phyloP scores from a whole-genome alignment of 257 asterid genomes.

The Solanum ossicruentum region DNA sequence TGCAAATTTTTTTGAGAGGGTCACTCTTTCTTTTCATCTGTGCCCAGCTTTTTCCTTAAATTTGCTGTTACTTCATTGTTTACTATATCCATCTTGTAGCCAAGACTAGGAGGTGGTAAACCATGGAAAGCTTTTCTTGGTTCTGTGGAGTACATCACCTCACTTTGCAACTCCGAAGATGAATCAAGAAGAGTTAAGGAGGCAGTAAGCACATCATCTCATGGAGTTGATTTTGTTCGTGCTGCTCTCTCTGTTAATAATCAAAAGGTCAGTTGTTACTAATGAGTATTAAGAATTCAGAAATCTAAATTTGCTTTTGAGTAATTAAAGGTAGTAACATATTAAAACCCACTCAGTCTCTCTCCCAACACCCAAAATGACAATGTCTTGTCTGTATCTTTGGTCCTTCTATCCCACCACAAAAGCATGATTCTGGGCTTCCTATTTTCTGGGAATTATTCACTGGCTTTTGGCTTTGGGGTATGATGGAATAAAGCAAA shows the following conservation, averaged over 20 bases:
- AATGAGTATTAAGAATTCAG: neutral
- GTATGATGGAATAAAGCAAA: too few species aligned
- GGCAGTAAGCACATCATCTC: conserved; percentile 66
- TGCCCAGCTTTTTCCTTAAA: neutral
- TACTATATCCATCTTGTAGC: conserved; percentile 32
- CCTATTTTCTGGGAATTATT: neutral
- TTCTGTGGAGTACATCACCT: conserved; percentile 83
- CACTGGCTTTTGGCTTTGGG: too few species aligned
- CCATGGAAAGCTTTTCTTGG: conserved; percentile 85
- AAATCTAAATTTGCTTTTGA: neutral
- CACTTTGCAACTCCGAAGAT: conserved; percentile 59
- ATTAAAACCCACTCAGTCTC: neutral
- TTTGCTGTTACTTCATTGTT: neutral
- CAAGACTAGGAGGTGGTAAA: conserved; percentile 75
- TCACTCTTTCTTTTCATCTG: neutral
- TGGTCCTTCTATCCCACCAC: neutral
- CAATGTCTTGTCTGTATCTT: neutral
- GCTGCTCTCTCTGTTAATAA: conserved; percentile 91
- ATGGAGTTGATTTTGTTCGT: conserved; percentile 68
- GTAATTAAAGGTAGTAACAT: neutral
- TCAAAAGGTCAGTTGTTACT: conserved; percentile 26
- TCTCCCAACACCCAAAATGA: neutral
- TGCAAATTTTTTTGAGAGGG: neutral
- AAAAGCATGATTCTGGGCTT: neutral
- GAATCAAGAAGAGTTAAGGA: conserved; percentile 63